Evolutionary conservation across 768 basidiomycete species (phyloP), one percentile per base, ranked within the genome.

Genomic region (Holtermannia corniformis): DNA sequence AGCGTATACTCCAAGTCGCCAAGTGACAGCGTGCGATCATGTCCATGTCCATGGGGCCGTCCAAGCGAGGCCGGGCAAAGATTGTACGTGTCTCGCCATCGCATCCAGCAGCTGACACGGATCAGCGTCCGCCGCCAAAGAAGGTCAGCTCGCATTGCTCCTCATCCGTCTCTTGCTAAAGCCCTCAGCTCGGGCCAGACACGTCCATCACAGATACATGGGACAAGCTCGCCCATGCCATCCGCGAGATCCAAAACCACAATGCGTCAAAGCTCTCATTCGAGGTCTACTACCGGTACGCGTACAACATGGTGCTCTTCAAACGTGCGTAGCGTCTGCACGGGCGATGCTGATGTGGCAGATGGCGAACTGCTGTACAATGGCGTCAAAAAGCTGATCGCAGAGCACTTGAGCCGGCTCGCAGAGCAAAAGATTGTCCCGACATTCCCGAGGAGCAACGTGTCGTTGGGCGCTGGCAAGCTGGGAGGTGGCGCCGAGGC

Each of bases 201-300:
- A 67, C 66, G 26, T 65, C 86, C n/a, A 78, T 83, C 23, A 83
- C 88, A 41, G 83, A 86, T 59, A 91, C 84, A 41, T 95, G 91
- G 88, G 68, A 77, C 4, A 81, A 81, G 59, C 77, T 99, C 12
- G 78, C 87, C 11, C 76, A 78, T 56, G 95, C 96, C 58, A 92
- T 99, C 61, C 79, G 82, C 53, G 89, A 93, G 77, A 96, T 99
- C 48, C 89, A 93, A 70, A 85, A 87, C 61, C 88, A 93, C 73
- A 89, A 93, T 71, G 88, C 90, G 3, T 81, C 82, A 46, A 84
- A 82, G 62, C 80, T 99, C 27, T 86, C 85, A 20, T 92, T 85
- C 61, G 88, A 97, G 70, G 91, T 92, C 74, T 87, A 89, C 60
- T 89, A 95, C 70, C 80, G 93, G 41, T 90, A 86, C 70, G 89